A percentile compares a stretch with the other conserved stretches of the same genome.
These are phyloP conservation scores for Malus asiatica DNA, from an alignment of 306 rosid genomes.

Conservation along the genomic window DNA sequence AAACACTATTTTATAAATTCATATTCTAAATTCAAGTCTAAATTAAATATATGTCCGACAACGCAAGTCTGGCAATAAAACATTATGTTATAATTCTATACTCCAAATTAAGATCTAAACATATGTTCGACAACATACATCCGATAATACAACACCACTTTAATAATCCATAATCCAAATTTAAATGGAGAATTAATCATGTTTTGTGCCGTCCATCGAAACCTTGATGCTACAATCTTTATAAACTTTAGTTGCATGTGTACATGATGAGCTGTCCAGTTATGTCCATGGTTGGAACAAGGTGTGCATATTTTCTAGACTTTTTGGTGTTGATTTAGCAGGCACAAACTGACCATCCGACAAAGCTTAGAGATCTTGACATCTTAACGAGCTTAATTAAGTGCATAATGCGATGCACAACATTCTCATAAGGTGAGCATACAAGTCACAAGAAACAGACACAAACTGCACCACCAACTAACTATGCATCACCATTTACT, in stretches of 20 bases:
- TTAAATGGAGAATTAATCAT: background rate
- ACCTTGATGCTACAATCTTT: background rate
- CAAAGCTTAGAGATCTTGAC: background rate
- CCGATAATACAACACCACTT: no score
- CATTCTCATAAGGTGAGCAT: background rate
- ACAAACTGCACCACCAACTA: slow-evolving; percentile 2
- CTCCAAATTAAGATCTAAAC: background rate
- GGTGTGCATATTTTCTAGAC: background rate
- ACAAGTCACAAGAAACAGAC: background rate
- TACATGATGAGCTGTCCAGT: background rate
- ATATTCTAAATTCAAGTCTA: no score
- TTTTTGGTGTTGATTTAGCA: background rate
- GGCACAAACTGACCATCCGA: slow-evolving; percentile 4
- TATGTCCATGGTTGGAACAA: background rate
- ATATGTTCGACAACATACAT: background rate
- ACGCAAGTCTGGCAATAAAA: background rate
- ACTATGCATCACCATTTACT: background rate
- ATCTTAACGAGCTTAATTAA: background rate
- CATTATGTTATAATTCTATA: background rate
- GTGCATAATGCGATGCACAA: background rate
- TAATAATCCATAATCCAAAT: background rate
- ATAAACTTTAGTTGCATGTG: background rate
- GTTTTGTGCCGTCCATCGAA: background rate
- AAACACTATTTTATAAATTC: no score
- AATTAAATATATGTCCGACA: background rate